Base-by-base conservation (phyloP, 176 grass and related monocot genomes). In the Olyra latifolia region DNA sequence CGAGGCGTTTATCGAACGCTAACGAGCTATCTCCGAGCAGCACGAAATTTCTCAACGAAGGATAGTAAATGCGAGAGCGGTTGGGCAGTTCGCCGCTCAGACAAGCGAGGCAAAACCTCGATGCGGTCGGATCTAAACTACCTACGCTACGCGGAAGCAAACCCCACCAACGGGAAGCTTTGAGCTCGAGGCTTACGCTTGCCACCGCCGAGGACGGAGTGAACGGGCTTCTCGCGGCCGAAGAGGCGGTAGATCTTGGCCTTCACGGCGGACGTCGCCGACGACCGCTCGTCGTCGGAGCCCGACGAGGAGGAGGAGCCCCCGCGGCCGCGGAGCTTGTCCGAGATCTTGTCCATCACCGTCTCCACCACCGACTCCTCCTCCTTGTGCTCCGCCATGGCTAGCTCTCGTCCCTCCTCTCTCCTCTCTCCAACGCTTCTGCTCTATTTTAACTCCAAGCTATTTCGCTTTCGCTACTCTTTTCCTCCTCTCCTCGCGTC, bases 341-440 rank as follows among this genome's bases (percentile, higher is more conserved):
- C 83, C 7, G 85, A 83, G 72, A 97, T 87, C 88, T 83, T 88
- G 62, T 90, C 87, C 82, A 87, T 70, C 86, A 78, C 12, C 62
- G 88, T 88, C 56, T 90, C 87, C 82, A 87, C 66, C 86, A 78
- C 12, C 62, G 88, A 74, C 55, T 89, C 84, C 42, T 89, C 84
- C 42, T 87, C 91, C 74, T 91, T 89, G 69, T 90, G 74, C 74
- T 91, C 94, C 82, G 89, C 80, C 94, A 97, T 97, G 83, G 49
- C 71, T 8, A 19, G 40, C 30, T 23, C 44, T 20, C 15, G 7
- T 6, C 47, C 4, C 40, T 24, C 4, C 25, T 4, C 54, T 11
- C 65, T 23, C 40, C 69, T 52, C 64, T 58, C 56, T 63, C 43
- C 2, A 75, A 58, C 42, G 16, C 64, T 40, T 4, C 20, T 48